Percentiles rank a stretch among this genome's conserved stretches.
phyloP scores from a whole-genome alignment of 1,284 basidiomycete genomes.

The Austroboletus novae-zelandiae region DNA sequence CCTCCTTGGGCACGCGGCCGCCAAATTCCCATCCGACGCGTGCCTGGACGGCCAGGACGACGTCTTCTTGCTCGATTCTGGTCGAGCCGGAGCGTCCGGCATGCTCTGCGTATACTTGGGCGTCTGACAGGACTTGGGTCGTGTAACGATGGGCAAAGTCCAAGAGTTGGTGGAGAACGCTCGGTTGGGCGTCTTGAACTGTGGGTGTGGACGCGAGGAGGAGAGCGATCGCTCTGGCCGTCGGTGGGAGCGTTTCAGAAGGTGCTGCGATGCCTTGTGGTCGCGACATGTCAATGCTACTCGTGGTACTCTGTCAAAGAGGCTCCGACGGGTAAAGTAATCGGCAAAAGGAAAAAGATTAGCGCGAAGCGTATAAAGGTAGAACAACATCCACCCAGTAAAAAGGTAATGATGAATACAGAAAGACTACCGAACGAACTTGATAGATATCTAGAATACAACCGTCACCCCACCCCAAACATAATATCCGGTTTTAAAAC shows the following conservation, averaged over 20 bases:
- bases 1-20: conserved; percentile 93
- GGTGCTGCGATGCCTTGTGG: conserved; percentile 33
- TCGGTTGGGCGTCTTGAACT: conserved; percentile 90
- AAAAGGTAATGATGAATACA: conserved; percentile 8
- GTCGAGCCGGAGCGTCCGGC: conserved; percentile 63
- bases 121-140: conserved; percentile 86
- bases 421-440: conserved; percentile 12
- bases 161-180: conserved; percentile 90
- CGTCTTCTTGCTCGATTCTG: conserved; percentile 88
- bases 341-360: conserved; percentile 8
- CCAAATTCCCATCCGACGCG: conserved; percentile 95
- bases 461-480: conserved; percentile 8
- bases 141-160: conserved; percentile 98
- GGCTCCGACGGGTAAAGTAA: neutral
- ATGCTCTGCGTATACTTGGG: conserved; percentile 92
- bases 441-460: conserved; percentile 29
- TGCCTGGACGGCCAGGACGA: conserved; percentile 88
- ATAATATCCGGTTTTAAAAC: conserved; percentile 5
- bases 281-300: conserved; percentile 52
- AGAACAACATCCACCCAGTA: conserved; percentile 7
- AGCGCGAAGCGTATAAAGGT: conserved; percentile 8
- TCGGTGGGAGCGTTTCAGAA: conserved; percentile 78
- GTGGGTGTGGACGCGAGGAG: conserved; percentile 91
- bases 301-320: neutral
- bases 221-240: conserved; percentile 89